These are phyloP conservation scores for Coemansia sp. DNA, from an alignment of 192 early-diverging fungal genomes.

Conservation along the genomic window DNA sequence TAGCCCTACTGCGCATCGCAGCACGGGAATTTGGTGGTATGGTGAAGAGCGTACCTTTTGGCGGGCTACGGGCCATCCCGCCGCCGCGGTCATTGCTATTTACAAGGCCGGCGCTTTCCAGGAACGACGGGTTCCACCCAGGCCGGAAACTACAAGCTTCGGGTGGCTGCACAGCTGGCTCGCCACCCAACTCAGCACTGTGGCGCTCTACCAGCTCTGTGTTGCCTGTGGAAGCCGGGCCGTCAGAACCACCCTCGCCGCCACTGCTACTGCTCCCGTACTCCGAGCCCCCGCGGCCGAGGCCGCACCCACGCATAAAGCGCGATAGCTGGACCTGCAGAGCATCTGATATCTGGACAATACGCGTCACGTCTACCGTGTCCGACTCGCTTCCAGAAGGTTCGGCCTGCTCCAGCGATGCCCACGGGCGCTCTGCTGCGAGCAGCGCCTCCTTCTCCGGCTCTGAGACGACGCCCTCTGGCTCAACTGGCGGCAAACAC, in stretches of 20 bases:
- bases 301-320: neutral
- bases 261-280: neutral
- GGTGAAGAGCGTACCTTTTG: neutral
- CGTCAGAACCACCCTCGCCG: no score
- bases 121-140: constrained; percentile 1
- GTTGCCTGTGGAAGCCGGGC: no score
- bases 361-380: constrained; percentile 8
- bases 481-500: no score
- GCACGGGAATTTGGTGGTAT: no score
- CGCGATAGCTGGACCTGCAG: constrained; percentile 6
- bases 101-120: neutral
- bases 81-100: no score
- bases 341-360: constrained; percentile 7
- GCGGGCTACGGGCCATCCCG: neutral
- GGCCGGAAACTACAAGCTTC: neutral
- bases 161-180: neutral
- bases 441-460: no score
- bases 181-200: neutral
- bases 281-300: neutral
- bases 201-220: no score
- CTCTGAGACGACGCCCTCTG: no score
- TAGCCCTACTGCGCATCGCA: no score
- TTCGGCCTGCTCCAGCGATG: neutral
- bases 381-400: constrained; percentile 16
- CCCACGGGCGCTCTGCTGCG: neutral